Percentiles rank a stretch among this genome's conserved stretches.
These are phyloP conservation scores for Heimioporus sp. DNA, from an alignment of 768 basidiomycete species.

Conservation along the genomic window DNA sequence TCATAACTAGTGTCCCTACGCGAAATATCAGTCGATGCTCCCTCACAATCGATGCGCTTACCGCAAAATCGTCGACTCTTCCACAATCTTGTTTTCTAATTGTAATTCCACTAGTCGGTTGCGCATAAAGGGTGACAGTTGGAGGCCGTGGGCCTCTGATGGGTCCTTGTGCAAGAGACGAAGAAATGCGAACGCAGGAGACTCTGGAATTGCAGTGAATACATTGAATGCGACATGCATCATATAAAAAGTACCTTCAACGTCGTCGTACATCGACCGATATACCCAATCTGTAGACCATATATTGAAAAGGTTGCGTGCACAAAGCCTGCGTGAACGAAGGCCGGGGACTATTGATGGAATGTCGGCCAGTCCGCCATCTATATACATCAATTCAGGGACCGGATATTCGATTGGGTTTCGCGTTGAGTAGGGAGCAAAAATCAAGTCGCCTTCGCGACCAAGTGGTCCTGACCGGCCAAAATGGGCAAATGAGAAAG, in stretches of 20 bases:
- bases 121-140: constrained; percentile 57
- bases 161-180: constrained; percentile 63
- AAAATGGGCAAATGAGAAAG: constrained; percentile 85
- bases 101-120: constrained; percentile 49
- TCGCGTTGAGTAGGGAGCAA: constrained; percentile 79
- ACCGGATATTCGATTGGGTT: constrained; percentile 82
- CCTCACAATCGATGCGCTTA: constrained; percentile 27
- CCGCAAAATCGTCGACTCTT: constrained; percentile 45
- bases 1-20: constrained; percentile 20
- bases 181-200: constrained; percentile 72
- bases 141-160: constrained; percentile 61
- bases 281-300: constrained; percentile 87
- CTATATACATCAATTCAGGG: constrained; percentile 74
- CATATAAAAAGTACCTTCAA: constrained; percentile 44
- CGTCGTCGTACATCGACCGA: constrained; percentile 56
- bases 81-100: constrained; percentile 39
- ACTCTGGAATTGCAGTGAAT: constrained; percentile 35
- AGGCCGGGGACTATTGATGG: constrained; percentile 53
- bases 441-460: constrained; percentile 84
- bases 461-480: constrained; percentile 78
- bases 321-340: constrained; percentile 50
- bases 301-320: constrained; percentile 78
- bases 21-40: constrained; percentile 5
- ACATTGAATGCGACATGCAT: neutral
- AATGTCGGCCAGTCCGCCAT: constrained; percentile 68